phyloP scores from a whole-genome alignment of 179 eudicot species.

The Heliamphora pulchella region DNA sequence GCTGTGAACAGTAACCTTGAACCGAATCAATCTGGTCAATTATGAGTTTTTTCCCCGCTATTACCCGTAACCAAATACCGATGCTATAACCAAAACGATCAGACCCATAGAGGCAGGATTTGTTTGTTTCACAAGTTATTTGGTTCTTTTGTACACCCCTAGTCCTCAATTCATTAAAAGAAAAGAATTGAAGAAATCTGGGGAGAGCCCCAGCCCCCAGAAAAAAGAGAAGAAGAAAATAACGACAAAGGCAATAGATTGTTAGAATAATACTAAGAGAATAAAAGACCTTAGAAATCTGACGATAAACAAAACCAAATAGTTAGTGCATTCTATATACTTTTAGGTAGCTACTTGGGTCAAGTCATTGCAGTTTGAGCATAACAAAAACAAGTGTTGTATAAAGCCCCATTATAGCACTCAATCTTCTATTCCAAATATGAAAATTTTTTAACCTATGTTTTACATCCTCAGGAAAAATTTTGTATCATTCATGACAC shows the following conservation, averaged over 20 bases:
- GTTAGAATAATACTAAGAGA: not conserved
- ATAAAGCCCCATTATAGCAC: not conserved
- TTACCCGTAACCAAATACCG: not conserved
- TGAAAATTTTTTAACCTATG: not conserved
- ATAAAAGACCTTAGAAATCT: not conserved
- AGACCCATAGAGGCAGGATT: not conserved
- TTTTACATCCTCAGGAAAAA: not conserved
- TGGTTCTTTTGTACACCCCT: not conserved
- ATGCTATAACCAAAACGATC: not conserved
- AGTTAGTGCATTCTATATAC: not conserved
- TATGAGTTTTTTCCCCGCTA: not conserved
- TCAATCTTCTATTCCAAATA: not conserved
- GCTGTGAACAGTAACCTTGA: not conserved
- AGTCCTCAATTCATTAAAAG: not conserved
- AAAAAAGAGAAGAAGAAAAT: not conserved
- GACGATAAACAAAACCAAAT: not conserved
- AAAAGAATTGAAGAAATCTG: not conserved
- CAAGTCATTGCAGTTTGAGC: not conserved
- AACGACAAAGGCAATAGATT: not conserved
- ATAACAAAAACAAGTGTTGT: not conserved
- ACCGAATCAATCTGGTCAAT: not conserved
- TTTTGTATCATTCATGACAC: not conserved
- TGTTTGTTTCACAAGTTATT: not conserved
- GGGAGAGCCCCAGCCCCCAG: not conserved
- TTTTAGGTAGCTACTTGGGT: not conserved